A percentile compares a stretch with the other conserved stretches of the same genome.
These are phyloP conservation scores for Aquilaria agallochum DNA, from an alignment of 441 rosid species.

Conservation along the genomic window DNA sequence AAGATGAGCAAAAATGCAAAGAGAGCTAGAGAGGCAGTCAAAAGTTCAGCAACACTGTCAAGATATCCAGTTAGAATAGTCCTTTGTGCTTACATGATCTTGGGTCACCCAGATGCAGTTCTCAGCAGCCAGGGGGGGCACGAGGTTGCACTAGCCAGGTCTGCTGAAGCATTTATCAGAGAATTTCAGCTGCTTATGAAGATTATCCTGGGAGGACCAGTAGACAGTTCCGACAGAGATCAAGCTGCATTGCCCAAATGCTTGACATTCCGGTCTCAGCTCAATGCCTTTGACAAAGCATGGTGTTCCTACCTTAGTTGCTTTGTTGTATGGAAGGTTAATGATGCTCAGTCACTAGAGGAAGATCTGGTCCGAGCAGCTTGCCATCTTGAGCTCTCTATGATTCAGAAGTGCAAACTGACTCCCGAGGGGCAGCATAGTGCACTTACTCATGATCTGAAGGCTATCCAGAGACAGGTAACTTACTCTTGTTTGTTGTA, in stretches of 20 bases:
- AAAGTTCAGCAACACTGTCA: constrained; percentile 35
- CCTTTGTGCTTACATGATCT: constrained; percentile 90
- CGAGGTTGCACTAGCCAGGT: constrained; percentile 64
- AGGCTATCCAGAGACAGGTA: constrained; percentile 84
- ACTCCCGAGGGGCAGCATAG: constrained; percentile 51
- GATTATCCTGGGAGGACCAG: constrained; percentile 70
- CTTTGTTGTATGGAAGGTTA: constrained; percentile 95
- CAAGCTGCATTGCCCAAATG: constrained; percentile 35
- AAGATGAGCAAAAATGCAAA: constrained; percentile 41
- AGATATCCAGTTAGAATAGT: constrained; percentile 87
- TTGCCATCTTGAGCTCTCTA: constrained; percentile 97
- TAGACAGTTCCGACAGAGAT: constrained; percentile 51
- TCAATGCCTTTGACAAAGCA: constrained; percentile 72
- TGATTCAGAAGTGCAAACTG: constrained; percentile 85
- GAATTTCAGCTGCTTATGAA: constrained; percentile 75
- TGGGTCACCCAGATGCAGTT: constrained; percentile 97
- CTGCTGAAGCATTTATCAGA: constrained; percentile 58
- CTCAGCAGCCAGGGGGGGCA: constrained; percentile 82
- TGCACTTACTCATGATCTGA: constrained; percentile 78
- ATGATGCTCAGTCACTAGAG: constrained; percentile 85
- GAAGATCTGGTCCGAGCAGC: constrained; percentile 96
- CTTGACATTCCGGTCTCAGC: constrained; percentile 75
- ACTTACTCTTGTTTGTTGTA: constrained; percentile 5
- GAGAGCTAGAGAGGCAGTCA: constrained; percentile 30
- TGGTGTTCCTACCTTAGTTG: constrained; percentile 81